Evolutionary conservation across 1,139 yeast genomes (phyloP).

Genomic region (Yueomyces sp.): DNA sequence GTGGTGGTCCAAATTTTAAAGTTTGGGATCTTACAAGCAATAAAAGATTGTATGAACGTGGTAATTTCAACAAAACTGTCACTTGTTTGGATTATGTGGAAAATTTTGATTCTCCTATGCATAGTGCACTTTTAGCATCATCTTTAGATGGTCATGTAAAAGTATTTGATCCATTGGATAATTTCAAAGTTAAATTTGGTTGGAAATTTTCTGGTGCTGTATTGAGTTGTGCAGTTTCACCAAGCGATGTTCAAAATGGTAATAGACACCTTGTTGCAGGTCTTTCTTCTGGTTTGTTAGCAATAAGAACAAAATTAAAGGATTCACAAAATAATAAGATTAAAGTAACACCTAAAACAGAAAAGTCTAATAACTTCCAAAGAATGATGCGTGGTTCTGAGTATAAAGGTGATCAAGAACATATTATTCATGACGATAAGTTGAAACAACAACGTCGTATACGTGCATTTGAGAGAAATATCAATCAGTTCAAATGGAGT

Average conservation of each 20-base stretch:
- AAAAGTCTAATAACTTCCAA: slow-evolving; percentile 34
- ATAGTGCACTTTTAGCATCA: slow-evolving; percentile 76
- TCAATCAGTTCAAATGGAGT: slow-evolving; percentile 81
- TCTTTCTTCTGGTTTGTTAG: slow-evolving; percentile 73
- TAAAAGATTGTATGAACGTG: slow-evolving; percentile 21
- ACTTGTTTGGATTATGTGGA: slow-evolving; percentile 55
- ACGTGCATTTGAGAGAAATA: slow-evolving; percentile 68
- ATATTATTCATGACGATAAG: slow-evolving; percentile 49
- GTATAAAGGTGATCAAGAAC: slow-evolving; percentile 81
- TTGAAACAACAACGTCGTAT: slow-evolving; percentile 43
- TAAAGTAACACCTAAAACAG: slow-evolving; percentile 29
- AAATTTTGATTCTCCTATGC: slow-evolving; percentile 35
- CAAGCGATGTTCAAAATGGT: slow-evolving; percentile 36
- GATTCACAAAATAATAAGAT: slow-evolving; percentile 31
- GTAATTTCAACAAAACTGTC: slow-evolving; percentile 84
- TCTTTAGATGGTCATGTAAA: slow-evolving; percentile 96
- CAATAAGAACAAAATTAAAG: slow-evolving; percentile 78
- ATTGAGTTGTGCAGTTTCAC: slow-evolving; percentile 79
- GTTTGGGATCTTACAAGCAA: slow-evolving; percentile 90
- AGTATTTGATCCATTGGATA: slow-evolving; percentile 67
- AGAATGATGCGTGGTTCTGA: slow-evolving; percentile 87
- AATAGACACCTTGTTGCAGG: slow-evolving; percentile 87
- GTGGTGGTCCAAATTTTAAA: slow-evolving; percentile 81
- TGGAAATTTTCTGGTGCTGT: slow-evolving; percentile 97
- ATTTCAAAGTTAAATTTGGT: slow-evolving; percentile 89